Evolutionary conservation across 345 rosid species (phyloP).

Genomic region (Eucalyptus grandis): DNA sequence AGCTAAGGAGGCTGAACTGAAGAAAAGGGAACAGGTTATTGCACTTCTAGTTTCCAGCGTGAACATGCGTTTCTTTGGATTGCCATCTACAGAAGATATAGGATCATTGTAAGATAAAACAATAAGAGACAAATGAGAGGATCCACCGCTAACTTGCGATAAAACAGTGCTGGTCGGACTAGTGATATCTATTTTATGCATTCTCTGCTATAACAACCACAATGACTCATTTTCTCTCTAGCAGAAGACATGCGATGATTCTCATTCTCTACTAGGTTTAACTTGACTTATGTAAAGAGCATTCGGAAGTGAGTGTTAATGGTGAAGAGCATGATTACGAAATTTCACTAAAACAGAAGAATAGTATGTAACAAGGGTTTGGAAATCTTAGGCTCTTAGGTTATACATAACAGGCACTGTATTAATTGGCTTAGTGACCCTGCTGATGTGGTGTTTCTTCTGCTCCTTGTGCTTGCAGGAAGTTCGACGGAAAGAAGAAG

Average conservation of each 20-base stretch:
- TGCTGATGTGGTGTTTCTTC: neutral
- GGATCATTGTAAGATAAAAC: neutral
- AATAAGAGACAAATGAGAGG: neutral
- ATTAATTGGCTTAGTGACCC: neutral
- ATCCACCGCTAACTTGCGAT: neutral
- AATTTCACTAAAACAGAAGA: neutral
- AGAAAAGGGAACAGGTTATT: constrained; percentile 80
- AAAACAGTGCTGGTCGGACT: neutral
- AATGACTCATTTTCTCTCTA: neutral
- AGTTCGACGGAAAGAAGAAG: constrained; percentile 79
- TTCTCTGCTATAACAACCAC: neutral
- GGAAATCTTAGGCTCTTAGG: neutral
- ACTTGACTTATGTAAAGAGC: neutral
- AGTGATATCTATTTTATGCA: neutral
- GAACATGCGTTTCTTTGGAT: neutral
- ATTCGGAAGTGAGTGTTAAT: neutral
- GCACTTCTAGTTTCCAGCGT: neutral
- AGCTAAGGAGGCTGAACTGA: constrained; percentile 92
- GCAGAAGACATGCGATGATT: neutral
- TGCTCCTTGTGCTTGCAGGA: constrained; percentile 33
- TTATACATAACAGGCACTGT: neutral
- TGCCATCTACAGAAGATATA: neutral
- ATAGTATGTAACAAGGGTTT: neutral
- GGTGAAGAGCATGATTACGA: neutral
- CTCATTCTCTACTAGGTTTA: neutral